Evolutionary conservation across 306 rosid genomes (phyloP).

Genomic region (Casuarina equisetifolia): DNA sequence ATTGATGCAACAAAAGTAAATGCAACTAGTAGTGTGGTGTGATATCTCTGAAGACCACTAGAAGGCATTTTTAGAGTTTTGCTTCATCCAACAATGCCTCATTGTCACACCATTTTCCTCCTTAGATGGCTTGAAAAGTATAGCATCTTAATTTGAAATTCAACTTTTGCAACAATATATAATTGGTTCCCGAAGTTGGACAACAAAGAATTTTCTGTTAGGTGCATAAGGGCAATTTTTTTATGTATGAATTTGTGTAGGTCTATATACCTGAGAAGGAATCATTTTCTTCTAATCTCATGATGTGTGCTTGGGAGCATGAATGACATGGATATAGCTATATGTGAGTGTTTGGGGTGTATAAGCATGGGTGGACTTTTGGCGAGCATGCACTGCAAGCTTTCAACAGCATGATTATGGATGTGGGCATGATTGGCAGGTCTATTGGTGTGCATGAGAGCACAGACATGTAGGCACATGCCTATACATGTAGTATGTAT

Average conservation of each 20-base stretch:
- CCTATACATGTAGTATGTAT: background rate
- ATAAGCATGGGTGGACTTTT: background rate
- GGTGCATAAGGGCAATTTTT: background rate
- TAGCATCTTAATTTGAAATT: background rate
- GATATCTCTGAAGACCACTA: background rate
- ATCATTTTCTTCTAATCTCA: background rate
- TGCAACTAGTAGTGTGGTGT: background rate
- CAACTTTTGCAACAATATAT: background rate
- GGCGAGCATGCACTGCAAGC: background rate
- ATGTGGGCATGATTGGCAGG: background rate
- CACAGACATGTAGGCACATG: background rate
- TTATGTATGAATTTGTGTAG: background rate
- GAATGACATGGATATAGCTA: background rate
- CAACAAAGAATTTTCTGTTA: background rate
- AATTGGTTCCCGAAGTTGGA: background rate
- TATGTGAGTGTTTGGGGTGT: background rate
- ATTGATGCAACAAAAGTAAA: background rate
- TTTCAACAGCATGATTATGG: background rate
- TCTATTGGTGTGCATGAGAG: conserved; percentile 1
- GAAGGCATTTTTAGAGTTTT: background rate
- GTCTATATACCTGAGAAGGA: background rate
- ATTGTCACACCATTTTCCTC: background rate
- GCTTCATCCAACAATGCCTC: background rate
- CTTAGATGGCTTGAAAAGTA: background rate
- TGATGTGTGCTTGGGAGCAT: background rate